Evolutionary conservation across 2,329 filamentous ascomycete species (phyloP).

Genomic region (Domatiomyces catenatus): DNA sequence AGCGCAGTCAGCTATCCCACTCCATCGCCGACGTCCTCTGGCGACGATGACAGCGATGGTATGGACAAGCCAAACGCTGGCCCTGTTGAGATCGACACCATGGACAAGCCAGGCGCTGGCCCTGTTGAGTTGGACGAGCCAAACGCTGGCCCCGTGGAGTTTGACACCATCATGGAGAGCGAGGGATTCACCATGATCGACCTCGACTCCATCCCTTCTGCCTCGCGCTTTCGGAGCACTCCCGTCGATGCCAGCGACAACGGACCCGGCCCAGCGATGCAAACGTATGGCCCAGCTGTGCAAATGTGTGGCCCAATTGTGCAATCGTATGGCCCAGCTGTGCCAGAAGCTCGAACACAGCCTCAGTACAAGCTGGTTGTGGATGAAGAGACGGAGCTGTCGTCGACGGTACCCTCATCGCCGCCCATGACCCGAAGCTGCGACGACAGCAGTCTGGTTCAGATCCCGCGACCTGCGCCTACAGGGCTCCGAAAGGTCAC

Average conservation of each 20-base stretch:
- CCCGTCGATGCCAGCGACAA: background rate
- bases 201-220: conserved; percentile 37
- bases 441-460: conserved; percentile 4
- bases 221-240: conserved; percentile 19
- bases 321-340: background rate
- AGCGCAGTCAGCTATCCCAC: conserved; percentile 17
- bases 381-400: conserved; percentile 13
- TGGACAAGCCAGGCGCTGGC: conserved; percentile 1
- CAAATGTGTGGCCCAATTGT: too few relatives aligned
- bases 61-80: conserved; percentile 3
- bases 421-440: conserved; percentile 8
- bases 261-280: background rate
- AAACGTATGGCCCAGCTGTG: background rate
- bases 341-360: background rate
- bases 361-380: background rate
- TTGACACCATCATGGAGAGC: conserved; percentile 41
- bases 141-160: conserved; percentile 31
- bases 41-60: conserved; percentile 11
- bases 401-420: conserved; percentile 14
- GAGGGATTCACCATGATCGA: conserved; percentile 45
- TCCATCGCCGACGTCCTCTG: conserved; percentile 16
- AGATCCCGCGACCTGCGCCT: conserved; percentile 4
- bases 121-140: too few relatives aligned
- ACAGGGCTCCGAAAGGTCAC: conserved; percentile 12
- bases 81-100: conserved; percentile 3